Evolutionary conservation across 495 filamentous ascomycete species (phyloP), one percentile per base, ranked within the genome.

Genomic region (Neurospora tetraspora): DNA sequence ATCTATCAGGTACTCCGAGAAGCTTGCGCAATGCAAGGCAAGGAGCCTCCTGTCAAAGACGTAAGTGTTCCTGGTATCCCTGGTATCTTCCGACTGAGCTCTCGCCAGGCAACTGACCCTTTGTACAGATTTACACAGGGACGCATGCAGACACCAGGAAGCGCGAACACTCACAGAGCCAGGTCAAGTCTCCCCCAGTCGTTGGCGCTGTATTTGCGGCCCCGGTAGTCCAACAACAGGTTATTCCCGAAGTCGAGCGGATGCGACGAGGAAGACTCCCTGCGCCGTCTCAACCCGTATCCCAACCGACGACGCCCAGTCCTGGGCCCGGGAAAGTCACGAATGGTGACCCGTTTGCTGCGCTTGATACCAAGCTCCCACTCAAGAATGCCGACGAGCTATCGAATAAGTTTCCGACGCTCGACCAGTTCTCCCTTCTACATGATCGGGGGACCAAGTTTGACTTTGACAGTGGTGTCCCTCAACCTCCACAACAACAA

Each of bases 1-100:
- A 97, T 98, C 74, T 98, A 97, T 79, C 90, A 97, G 80, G 93
- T 95, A 34, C 83, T 99, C 36, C 87, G 88, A 70, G 93, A 98
- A 83, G 90, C 90, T 20, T 97, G 94, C 80, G 81, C 86, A 20
- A 96, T 99, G 92, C 92, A 96, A 77, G 93, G 93, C 69, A 91
- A 90, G 72, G 92, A 94, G 77, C 85, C 94, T 31, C 96, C 96
- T 27, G 93, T 99, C 77, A 91, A 92, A 85, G 96, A 99, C 83
- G 94, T 97, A 83, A 78, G 92, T 84, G 20, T 37, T 61, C 18
- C 34, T 37, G 27, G 16, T 40, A 12, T n/a, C 39, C 18, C 34
- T 37, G 27, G 16, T 40, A 12, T n/a, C 39, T 40, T 45, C 70
- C 45, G 9, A 4, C 10, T 40, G 16, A 38, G 6, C 37, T 39